Evolutionary conservation across 2,329 filamentous ascomycete species (phyloP), one percentile per base, ranked within the genome.

Genomic region (Scedosporium dehoogii): DNA sequence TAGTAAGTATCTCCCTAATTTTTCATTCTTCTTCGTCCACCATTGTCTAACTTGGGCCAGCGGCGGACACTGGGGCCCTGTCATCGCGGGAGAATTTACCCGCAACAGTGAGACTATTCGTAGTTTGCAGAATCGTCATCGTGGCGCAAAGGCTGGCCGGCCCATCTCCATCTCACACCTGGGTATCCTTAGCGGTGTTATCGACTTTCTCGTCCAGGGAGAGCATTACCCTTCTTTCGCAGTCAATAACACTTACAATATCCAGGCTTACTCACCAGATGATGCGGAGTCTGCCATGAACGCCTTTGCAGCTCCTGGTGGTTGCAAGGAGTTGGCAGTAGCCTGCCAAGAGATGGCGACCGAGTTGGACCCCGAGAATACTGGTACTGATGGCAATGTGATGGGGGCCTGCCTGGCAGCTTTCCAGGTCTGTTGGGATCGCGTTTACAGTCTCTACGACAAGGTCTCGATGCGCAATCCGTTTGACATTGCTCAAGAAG

Each of bases 171-270:
- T 62, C 51, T 57, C 51, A 21, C 27, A 62, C 60, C 72, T 91
- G 0, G 88, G 88, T 23, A 88, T 92, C 64, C 76, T 90, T 64
- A 90, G 91, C 70, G 88, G 87, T 14, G 83, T 86, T 65, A 76
- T 91, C 41, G 89, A 92, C 69, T 78, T 82, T 67, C 70, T 85
- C 38, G 77, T 85, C 1, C 86, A 91, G 72, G 76, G 77, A 4
- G 80, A 81, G 3, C 82, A 74, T 66, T 85, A 83, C 65, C 79
- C 84, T 1, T 69, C 72, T 6, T 87, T 86, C 70, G 82, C 83
- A 9, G 78, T 78, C 63, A 83, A 84, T 69, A 90, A 89, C 69
- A 85, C 86, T 0, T 92, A 89, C 69, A 83, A 80, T 9, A 79
- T 89, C 63, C 69, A 82, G 65, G 60, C 38, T 21, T 62, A 58